Conservation (phyloP, 192 early-diverging fungal species). For the Chytriomyces sp. region DNA sequence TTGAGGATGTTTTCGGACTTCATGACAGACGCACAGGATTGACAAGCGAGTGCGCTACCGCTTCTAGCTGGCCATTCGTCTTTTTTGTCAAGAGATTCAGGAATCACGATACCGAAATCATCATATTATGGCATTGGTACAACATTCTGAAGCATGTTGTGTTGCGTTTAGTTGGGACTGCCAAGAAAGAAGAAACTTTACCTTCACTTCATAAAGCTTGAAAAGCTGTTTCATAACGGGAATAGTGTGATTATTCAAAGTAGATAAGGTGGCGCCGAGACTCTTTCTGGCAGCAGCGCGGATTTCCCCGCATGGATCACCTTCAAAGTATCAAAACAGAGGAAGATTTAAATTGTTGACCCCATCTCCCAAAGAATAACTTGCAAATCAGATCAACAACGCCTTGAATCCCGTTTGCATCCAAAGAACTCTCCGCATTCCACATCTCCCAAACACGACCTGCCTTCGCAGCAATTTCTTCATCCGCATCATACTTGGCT, state of each 20-base stretch:
- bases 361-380: background rate
- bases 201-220: conserved; percentile 60
- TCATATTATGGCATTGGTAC: conserved; percentile 88
- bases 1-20: conserved; percentile 55
- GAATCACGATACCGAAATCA: conserved; percentile 86
- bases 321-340: conserved; percentile 30
- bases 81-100: conserved; percentile 77
- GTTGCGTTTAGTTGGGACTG: background rate
- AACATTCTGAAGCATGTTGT: conserved; percentile 50
- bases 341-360: background rate
- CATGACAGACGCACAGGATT: conserved; percentile 68
- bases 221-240: conserved; percentile 67
- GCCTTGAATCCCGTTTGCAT: conserved; percentile 10
- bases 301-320: conserved; percentile 61
- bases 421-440: conserved; percentile 37
- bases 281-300: conserved; percentile 66
- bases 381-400: conserved; percentile 39
- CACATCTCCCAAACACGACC: conserved; percentile 64
- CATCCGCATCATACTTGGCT: conserved; percentile 65
- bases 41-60: conserved; percentile 80
- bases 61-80: conserved; percentile 83
- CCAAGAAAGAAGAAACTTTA: background rate
- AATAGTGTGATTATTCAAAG: conserved; percentile 56
- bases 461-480: conserved; percentile 62
- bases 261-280: conserved; percentile 65